Conservation (phyloP, 2,329 filamentous ascomycete genomes). For the Ceratocystis albifundus region DNA sequence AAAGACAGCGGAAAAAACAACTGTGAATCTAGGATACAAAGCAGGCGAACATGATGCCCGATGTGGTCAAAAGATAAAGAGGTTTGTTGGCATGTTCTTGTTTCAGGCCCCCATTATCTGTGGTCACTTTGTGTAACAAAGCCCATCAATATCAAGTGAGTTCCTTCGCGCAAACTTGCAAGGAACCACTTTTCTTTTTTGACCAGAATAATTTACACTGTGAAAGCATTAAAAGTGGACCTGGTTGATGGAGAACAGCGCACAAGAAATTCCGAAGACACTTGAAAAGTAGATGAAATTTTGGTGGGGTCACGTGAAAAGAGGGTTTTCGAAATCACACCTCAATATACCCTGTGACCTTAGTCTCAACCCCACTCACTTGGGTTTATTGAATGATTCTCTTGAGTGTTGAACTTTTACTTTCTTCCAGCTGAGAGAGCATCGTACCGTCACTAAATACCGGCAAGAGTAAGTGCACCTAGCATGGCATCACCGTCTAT, state of each 20-base stretch:
- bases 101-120: not conserved
- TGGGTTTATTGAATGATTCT: slow-evolving; percentile 26
- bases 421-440: slow-evolving; percentile 23
- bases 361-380: slow-evolving; percentile 23
- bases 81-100: not conserved
- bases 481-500: not conserved
- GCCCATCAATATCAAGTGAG: not conserved
- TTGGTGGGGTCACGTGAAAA: slow-evolving; percentile 22
- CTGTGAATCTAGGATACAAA: too few species aligned
- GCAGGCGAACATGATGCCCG: too few species aligned
- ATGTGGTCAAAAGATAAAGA: not conserved
- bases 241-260: not conserved
- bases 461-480: slow-evolving; percentile 46
- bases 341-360: slow-evolving; percentile 20
- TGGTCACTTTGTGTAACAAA: not conserved
- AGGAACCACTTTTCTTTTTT: not conserved
- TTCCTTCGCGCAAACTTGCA: not conserved
- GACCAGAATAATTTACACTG: slow-evolving; percentile 1
- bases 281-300: slow-evolving; percentile 11
- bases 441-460: slow-evolving; percentile 39
- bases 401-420: slow-evolving; percentile 26
- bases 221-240: not conserved
- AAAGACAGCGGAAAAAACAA: slow-evolving; percentile 15
- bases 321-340: slow-evolving; percentile 23
- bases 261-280: slow-evolving; percentile 17